Evolutionary conservation across 495 filamentous ascomycete genomes (phyloP), one percentile per base, ranked within the genome.

Genomic region (Sporormia fimetaria): DNA sequence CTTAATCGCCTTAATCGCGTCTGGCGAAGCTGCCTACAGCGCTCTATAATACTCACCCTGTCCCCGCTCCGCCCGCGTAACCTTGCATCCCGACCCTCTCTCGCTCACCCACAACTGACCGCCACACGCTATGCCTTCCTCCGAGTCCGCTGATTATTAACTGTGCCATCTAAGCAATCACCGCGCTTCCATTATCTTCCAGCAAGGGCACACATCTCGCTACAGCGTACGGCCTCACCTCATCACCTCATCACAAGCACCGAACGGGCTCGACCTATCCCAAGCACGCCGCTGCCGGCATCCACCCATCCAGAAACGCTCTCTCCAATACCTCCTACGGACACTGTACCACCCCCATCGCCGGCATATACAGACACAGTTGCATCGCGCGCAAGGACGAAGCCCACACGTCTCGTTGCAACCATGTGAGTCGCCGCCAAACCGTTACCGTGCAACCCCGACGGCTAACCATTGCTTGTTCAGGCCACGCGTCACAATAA

Each of bases 401-500:
- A 37, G 35, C 31, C 52, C 38, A 29, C 12, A 30, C 33, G 3
- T 10, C 27, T 8, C 26, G 14, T 31, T 20, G 20, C 49, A 6
- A 31, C 52, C 44, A 52, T 49, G 49, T 56, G 49, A 56, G 49
- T 15, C 23, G 18, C 27, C 15, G 6, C 15, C 33, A 31, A 37
- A 36, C 43, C 48, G 49, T 52, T 50, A 37, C 36, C 50, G 49
- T 52, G 42, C 42, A 14, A 45, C 48, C 32, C 49, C 21, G 31
- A 40, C 35, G 18, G 40, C 49, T 56, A 40, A 46, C 44, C 18
- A 21, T 42, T 56, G 41, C 39, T 49, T 33, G 49, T 37, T 41
- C 33, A 64, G 62, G 62, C 60, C 60, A 79, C 83, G 74, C 57
- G 80, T 94, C 67, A 94, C 86, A 40, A 78, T 98, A 52, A 82